phyloP scores from a whole-genome alignment of 208 protist genomes.

The Leishmania tropica region DNA sequence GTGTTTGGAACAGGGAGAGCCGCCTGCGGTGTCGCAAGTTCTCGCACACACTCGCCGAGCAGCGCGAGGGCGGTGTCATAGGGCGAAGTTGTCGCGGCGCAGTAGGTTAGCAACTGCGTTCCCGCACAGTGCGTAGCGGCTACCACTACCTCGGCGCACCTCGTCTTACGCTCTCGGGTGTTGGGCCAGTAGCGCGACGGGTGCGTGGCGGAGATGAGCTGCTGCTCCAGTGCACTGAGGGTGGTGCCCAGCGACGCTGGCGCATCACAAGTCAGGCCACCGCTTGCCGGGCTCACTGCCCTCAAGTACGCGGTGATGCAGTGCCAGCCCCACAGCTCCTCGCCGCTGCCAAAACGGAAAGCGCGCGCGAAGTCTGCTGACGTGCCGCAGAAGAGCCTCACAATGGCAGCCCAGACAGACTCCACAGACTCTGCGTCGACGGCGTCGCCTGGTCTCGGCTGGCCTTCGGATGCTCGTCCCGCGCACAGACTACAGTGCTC shows the following conservation, averaged over 20 bases:
- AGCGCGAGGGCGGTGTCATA: slow-evolving; percentile 4
- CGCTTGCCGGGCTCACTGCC: not conserved
- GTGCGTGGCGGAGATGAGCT: not conserved
- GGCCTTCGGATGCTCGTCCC: not conserved
- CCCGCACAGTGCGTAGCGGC: not conserved
- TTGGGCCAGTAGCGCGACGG: slow-evolving; percentile 19
- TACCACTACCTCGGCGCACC: slow-evolving; percentile 13
- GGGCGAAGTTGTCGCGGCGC: not conserved
- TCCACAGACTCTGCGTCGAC: not conserved
- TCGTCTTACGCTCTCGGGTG: not conserved
- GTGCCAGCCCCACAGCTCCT: slow-evolving; percentile 28
- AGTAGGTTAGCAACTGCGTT: not conserved
- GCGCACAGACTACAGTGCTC: slow-evolving; percentile 5
- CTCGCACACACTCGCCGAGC: slow-evolving; percentile 17
- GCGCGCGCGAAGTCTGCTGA: not conserved
- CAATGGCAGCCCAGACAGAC: slow-evolving; percentile 10
- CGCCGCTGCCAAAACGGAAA: slow-evolving; percentile 2
- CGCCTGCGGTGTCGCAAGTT: not conserved
- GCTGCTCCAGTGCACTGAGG: not conserved
- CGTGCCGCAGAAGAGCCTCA: not conserved
- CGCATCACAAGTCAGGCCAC: not conserved
- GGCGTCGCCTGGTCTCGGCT: not conserved
- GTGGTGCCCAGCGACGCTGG: not conserved
- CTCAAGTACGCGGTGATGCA: slow-evolving; percentile 26
- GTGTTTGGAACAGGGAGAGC: not conserved